A percentile compares a stretch with the other conserved stretches of the same genome.
These are phyloP conservation scores for Tricholoma sp. DNA, from an alignment of 768 basidiomycete species.

Conservation along the genomic window DNA sequence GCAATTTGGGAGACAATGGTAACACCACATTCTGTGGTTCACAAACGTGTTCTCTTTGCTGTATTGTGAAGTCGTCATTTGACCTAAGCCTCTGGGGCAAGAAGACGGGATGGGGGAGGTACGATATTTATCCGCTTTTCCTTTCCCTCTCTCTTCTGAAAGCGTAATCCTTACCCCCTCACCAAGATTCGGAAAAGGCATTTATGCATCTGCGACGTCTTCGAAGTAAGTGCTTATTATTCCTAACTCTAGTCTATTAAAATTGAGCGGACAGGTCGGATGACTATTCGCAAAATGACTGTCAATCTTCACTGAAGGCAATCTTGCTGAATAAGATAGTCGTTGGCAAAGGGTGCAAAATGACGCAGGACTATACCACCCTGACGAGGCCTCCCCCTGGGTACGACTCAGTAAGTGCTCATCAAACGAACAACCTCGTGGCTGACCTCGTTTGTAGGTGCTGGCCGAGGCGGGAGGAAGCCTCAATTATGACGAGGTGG, in stretches of 20 bases:
- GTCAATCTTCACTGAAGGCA: constrained; percentile 50
- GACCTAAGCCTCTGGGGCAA: constrained; percentile 60
- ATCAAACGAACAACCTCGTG: not conserved
- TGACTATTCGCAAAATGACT: constrained; percentile 62
- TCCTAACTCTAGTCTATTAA: not conserved
- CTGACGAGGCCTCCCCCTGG: constrained; percentile 57
- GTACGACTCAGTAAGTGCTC: constrained; percentile 56
- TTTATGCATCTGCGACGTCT: constrained; percentile 76
- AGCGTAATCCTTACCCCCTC: not conserved
- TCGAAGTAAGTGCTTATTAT: constrained; percentile 44
- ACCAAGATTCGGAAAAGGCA: constrained; percentile 60
- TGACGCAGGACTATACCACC: constrained; percentile 50
- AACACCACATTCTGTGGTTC: constrained; percentile 52
- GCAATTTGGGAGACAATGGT: constrained; percentile 60
- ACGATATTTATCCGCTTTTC: constrained; percentile 9
- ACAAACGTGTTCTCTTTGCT: constrained; percentile 55
- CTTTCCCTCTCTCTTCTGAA: constrained; percentile 1
- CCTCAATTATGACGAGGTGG: constrained; percentile 67
- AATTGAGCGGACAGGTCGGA: constrained; percentile 40
- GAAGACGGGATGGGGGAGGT: constrained; percentile 73
- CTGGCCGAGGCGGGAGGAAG: constrained; percentile 63
- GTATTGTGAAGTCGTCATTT: constrained; percentile 59
- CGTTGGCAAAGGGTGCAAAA: constrained; percentile 65
- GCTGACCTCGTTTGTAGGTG: constrained; percentile 35
- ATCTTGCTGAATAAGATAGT: constrained; percentile 74